Evolutionary conservation across 352 stramenopile genomes (phyloP).

Genomic region (Globisporangium cederbergense): DNA sequence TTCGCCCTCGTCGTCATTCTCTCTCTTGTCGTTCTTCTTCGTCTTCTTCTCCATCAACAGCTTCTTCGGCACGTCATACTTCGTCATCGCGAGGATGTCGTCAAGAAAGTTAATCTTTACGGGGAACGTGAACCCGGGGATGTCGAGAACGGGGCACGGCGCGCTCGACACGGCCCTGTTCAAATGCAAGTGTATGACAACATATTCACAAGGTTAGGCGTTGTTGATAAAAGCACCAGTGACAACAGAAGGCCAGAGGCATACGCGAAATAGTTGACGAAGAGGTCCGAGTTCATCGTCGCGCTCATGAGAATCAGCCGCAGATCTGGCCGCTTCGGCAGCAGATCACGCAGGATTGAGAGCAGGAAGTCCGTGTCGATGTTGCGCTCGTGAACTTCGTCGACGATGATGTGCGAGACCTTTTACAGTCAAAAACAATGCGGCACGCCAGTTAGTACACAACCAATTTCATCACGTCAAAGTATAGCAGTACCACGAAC

Average conservation of each 20-base stretch:
- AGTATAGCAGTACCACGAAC: neutral
- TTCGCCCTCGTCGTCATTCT: slow-evolving; percentile 22
- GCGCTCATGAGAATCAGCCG: slow-evolving; percentile 96
- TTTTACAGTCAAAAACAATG: slow-evolving; percentile 5
- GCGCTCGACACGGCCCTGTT: slow-evolving; percentile 14
- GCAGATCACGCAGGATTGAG: slow-evolving; percentile 86
- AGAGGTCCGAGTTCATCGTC: slow-evolving; percentile 91
- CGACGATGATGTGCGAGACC: slow-evolving; percentile 98
- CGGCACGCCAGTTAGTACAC: neutral
- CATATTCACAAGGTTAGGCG: neutral
- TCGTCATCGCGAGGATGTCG: slow-evolving; percentile 58
- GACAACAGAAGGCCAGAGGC: slow-evolving; percentile 6
- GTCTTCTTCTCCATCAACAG: slow-evolving; percentile 49
- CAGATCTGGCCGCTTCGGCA: slow-evolving; percentile 72
- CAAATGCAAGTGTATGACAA: neutral
- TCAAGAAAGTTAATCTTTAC: slow-evolving; percentile 79
- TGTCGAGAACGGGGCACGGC: slow-evolving; percentile 73
- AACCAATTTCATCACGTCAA: neutral
- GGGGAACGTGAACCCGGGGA: slow-evolving; percentile 83
- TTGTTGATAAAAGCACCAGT: neutral
- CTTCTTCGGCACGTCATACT: slow-evolving; percentile 60
- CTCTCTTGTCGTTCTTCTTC: slow-evolving; percentile 27
- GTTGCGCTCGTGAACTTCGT: slow-evolving; percentile 98
- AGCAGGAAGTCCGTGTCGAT: slow-evolving; percentile 96
- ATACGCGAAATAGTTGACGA: slow-evolving; percentile 85